Conservation (phyloP, 208 protist genomes). For the Vickermania spadyakhi region DNA sequence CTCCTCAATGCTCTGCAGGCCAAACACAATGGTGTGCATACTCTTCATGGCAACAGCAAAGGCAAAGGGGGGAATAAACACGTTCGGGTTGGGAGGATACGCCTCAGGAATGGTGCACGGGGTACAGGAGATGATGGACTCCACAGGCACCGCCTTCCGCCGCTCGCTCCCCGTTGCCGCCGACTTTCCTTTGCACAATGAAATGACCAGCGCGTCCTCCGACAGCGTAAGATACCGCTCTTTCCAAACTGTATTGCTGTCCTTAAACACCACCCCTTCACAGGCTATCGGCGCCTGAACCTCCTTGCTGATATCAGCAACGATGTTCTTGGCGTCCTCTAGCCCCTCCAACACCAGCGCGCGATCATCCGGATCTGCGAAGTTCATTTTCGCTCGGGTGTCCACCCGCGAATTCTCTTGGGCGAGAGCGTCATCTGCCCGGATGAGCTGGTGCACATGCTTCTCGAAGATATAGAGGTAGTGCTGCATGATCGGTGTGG, state of each 20-base stretch:
- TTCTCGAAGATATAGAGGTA: conserved; percentile 67
- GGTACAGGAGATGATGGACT: conserved; percentile 53
- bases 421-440: conserved; percentile 19
- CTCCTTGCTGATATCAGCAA: conserved; percentile 15
- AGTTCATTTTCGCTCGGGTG: conserved; percentile 20
- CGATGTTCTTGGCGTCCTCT: conserved; percentile 44
- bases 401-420: conserved; percentile 22
- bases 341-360: conserved; percentile 47
- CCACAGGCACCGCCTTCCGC: conserved; percentile 56
- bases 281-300: conserved; percentile 33
- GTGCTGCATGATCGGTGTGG: conserved; percentile 73
- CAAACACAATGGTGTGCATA: conserved; percentile 68
- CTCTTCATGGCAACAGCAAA: conserved; percentile 59
- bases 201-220: conserved; percentile 65
- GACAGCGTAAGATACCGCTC: conserved; percentile 59
- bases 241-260: conserved; percentile 70
- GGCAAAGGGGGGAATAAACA: conserved; percentile 33
- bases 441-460: conserved; percentile 41
- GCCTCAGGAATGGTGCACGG: conserved; percentile 14
- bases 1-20: conserved; percentile 39
- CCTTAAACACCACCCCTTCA: conserved; percentile 80
- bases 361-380: conserved; percentile 26
- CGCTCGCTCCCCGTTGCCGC: conserved; percentile 42
- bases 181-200: conserved; percentile 45
- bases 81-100: background rate